Conservation (phyloP, 768 basidiomycete species). For the Sistotremastrum suecicum region DNA sequence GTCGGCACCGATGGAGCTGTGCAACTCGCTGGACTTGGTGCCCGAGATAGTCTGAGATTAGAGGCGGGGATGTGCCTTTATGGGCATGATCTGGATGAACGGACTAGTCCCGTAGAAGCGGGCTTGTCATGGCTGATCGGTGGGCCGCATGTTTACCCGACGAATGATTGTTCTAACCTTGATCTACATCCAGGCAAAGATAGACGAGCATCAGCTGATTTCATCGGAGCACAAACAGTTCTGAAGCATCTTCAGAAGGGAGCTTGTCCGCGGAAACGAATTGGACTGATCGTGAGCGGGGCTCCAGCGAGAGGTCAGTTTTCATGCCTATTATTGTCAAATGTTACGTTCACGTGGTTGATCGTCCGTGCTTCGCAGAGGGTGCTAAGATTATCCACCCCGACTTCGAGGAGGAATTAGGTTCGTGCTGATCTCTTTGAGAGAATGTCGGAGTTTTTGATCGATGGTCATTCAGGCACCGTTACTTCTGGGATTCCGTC, state of each 20-base stretch:
- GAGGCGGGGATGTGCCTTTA: conserved; percentile 98
- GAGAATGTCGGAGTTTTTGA: conserved; percentile 2
- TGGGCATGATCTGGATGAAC: conserved; percentile 86
- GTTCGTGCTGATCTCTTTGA: conserved; percentile 24
- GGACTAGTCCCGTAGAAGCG: conserved; percentile 78
- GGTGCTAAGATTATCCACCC: conserved; percentile 62
- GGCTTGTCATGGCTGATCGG: conserved; percentile 90
- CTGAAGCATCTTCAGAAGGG: conserved; percentile 68
- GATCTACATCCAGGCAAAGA: conserved; percentile 51
- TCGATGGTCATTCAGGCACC: conserved; percentile 27
- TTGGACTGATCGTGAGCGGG: conserved; percentile 72
- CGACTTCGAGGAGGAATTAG: conserved; percentile 40
- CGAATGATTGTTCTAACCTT: neutral
- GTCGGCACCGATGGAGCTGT: conserved; percentile 44
- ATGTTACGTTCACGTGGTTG: conserved; percentile 2
- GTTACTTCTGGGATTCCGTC: conserved; percentile 96
- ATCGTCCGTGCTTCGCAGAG: conserved; percentile 28
- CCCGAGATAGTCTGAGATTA: conserved; percentile 84
- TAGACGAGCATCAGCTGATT: conserved; percentile 50
- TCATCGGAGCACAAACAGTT: conserved; percentile 69
- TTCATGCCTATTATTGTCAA: conserved; percentile 1
- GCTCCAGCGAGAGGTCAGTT: conserved; percentile 71
- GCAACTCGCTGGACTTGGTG: conserved; percentile 79
- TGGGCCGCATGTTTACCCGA: conserved; percentile 19
- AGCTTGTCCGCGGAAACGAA: conserved; percentile 49